Evolutionary conservation across 345 rosid genomes (phyloP), one percentile per base, ranked within the genome.

Genomic region (Dimocarpus longan): DNA sequence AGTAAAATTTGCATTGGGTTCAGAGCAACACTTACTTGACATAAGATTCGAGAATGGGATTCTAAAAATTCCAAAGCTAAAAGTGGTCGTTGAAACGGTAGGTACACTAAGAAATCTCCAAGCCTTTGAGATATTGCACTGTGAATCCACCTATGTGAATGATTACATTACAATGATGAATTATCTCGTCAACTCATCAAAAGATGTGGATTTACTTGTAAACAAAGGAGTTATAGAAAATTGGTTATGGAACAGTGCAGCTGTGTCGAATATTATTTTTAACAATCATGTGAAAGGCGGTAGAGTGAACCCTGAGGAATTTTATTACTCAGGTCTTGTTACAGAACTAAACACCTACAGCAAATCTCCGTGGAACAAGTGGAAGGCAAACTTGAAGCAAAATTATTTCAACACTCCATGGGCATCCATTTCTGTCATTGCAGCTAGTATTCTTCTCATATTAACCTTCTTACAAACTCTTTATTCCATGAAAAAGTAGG

Each of bases 361-460:
- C 62, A 10, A 3, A 42, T 64, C 0, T 1, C 74, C 63, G 24
- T 22, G 76, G 79, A 39, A 82, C 57, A 63, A n/a, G 56, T 82
- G 84, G 84, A 73, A 39, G 52, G 82, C 78, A 13, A 66, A 22
- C 9, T 21, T 80, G 46, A 73, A 57, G 44, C 50, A 16, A 2
- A 28, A 26, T 6, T 83, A 78, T 10, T 78, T 81, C 56, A 54
- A n/a, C 1, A 78, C 13, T 72, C 82, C 86, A 10, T 84, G 86
- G 86, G 40, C 73, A 0, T 5, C 12, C 12, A 44, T 75, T n/a
- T 79, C 81, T 0, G 66, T 84, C 4, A 4, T 59, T 28, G 83
- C 79, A 5, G 85, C 60, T 0, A 0, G 7, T 40, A 0, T 76
- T 48, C 76, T 73, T 8, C 76, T 79, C 5, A 0, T 74, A 7